phyloP scores from a whole-genome alignment of 23 red algal genomes.

The Pyropia yezoensis region DNA sequence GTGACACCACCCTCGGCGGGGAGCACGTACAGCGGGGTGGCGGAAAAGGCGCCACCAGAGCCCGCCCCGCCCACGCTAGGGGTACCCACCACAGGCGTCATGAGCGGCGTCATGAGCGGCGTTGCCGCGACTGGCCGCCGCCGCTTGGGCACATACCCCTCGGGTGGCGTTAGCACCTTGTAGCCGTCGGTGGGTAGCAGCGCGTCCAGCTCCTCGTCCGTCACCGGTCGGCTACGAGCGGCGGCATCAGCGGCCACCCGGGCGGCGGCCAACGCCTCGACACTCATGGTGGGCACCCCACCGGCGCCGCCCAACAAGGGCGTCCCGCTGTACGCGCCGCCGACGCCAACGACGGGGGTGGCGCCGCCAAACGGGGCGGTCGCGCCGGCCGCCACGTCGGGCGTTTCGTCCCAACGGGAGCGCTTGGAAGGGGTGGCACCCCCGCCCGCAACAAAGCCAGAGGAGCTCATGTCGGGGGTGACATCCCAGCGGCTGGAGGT shows the following conservation, averaged over 20 bases:
- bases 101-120: conserved; percentile 24
- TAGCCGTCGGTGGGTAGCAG: conserved; percentile 77
- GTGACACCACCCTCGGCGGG: conserved; percentile 37
- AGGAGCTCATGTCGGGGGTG: too few relatives aligned
- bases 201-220: conserved; percentile 69
- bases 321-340: not conserved
- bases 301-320: conserved; percentile 18
- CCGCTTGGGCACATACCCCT: conserved; percentile 40
- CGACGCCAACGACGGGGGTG: conserved; percentile 10
- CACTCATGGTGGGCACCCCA: conserved; percentile 26
- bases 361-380: not conserved
- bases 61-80: not conserved
- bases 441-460: too few relatives aligned
- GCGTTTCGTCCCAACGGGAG: conserved; percentile 88
- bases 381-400: conserved; percentile 5
- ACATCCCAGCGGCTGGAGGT: too few relatives aligned
- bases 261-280: conserved; percentile 23
- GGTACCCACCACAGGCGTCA: not conserved
- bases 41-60: conserved; percentile 3
- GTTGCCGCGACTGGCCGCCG: conserved; percentile 26
- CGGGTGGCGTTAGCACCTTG: conserved; percentile 63
- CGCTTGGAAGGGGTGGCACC: conserved; percentile 7
- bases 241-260: conserved; percentile 48
- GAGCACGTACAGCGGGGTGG: conserved; percentile 42
- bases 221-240: conserved; percentile 36